phyloP scores from a whole-genome alignment of 2,329 filamentous ascomycete species.

The Clonostachys rhizophaga region DNA sequence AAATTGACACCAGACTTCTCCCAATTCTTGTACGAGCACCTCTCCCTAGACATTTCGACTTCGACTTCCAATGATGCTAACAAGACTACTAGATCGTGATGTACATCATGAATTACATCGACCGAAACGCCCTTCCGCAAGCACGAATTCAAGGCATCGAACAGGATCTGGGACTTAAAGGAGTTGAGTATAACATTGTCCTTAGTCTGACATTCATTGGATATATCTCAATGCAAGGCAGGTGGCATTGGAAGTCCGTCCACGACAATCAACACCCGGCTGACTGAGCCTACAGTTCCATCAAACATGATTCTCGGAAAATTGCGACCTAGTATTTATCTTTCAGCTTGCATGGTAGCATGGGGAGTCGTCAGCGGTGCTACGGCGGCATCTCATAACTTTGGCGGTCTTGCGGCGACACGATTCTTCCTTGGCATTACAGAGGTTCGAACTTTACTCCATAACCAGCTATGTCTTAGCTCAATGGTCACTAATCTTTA shows the following conservation, averaged over 20 bases:
- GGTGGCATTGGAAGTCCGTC: not conserved
- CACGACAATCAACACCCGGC: constrained; percentile 7
- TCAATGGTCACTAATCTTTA: not conserved
- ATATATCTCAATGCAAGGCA: constrained; percentile 25
- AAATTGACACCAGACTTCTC: constrained; percentile 57
- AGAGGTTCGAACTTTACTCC: constrained; percentile 4
- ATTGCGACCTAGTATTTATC: constrained; percentile 34
- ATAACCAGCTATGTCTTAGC: not conserved
- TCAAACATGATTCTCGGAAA: constrained; percentile 39
- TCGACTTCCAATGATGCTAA: too few relatives aligned
- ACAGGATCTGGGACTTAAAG: constrained; percentile 30
- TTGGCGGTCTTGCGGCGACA: constrained; percentile 7
- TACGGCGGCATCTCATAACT: constrained; percentile 9
- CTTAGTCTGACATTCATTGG: constrained; percentile 26
- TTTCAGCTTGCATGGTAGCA: constrained; percentile 12
- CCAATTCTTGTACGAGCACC: constrained; percentile 38
- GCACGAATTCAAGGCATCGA: constrained; percentile 37
- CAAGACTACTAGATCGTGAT: not conserved
- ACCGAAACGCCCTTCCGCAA: constrained; percentile 19
- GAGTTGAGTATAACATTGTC: constrained; percentile 28
- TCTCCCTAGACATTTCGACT: not conserved
- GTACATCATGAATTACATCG: constrained; percentile 43
- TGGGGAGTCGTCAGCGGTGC: constrained; percentile 15
- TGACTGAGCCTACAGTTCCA: constrained; percentile 21
- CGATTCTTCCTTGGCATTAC: constrained; percentile 13